Evolutionary conservation across 1,284 basidiomycete species (phyloP).

Genomic region (Sphaerobolus stellatus): DNA sequence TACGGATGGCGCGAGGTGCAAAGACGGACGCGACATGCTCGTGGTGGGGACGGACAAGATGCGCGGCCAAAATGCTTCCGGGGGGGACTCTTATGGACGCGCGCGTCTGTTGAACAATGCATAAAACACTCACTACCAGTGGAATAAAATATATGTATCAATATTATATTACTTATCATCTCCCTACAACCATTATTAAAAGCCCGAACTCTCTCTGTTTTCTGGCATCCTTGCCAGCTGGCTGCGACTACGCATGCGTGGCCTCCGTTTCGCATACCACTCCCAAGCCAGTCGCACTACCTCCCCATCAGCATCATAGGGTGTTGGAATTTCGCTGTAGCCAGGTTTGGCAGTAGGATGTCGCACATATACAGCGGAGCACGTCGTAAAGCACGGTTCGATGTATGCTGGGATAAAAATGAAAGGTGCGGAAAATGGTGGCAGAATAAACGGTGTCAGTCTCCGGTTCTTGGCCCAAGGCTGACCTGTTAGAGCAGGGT

Average conservation of each 20-base stretch:
- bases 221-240: conserved; percentile 71
- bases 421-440: conserved; percentile 85
- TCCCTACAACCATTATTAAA: background rate
- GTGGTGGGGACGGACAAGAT: conserved; percentile 11
- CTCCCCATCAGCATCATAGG: conserved; percentile 91
- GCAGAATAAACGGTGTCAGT: conserved; percentile 82
- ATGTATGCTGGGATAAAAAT: conserved; percentile 96
- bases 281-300: conserved; percentile 86
- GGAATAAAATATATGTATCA: background rate
- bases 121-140: no score
- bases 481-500: conserved; percentile 2
- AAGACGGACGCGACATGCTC: conserved; percentile 46
- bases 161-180: background rate
- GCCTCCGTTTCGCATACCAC: conserved; percentile 78
- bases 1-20: conserved; percentile 71
- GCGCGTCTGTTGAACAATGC: no score
- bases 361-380: conserved; percentile 91
- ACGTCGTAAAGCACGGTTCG: conserved; percentile 87
- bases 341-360: conserved; percentile 93
- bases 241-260: conserved; percentile 67
- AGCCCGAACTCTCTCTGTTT: conserved; percentile 37
- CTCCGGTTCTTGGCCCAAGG: conserved; percentile 6
- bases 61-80: conserved; percentile 8
- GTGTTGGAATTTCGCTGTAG: conserved; percentile 91
- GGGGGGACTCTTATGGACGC: conserved; percentile 13